Evolutionary conservation across 257 asterid species (phyloP), one percentile per base, ranked within the genome.

Genomic region (Solanum rostratum): DNA sequence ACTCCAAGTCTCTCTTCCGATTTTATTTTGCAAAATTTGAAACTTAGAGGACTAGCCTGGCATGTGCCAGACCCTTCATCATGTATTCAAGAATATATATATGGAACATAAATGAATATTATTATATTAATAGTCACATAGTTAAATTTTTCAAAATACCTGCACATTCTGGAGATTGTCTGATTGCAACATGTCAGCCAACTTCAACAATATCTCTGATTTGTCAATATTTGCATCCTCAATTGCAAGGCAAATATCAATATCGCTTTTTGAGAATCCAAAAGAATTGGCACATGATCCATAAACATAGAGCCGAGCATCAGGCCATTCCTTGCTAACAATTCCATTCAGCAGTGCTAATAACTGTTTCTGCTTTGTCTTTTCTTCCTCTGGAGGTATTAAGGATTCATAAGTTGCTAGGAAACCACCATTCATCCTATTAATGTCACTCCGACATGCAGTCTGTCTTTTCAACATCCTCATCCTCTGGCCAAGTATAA

Each of bases 251-350:
- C 99, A 97, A 86, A 97, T 88, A 90, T 97, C 99, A 76, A 97
- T 88, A 62, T 97, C 98, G 19, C 99, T 97, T 84, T 97, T 95
- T 6, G 98, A 86, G 88, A 97, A 97, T 68, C 98, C 98, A 88
- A 97, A 97, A 49, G 98, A 95, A 89, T 97, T 97, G 84, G 97
- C 98, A 88, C 99, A 97, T 80, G 99, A 97, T 83, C 98, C 99
- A 89, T 97, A 95, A 57, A 95, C 93, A 85, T 88, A 84, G 74
- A 97, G 88, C 50, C 89, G 92, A 89, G 99, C 97, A 79, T 87
- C 91, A 45, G 98, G 99, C 97, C 97, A 97, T 84, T 93, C 97
- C 89, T 90, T 91, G 84, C 84, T 57, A 79, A 94, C 96, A 88
- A 92, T 90, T 79, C 87, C 92, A 90, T 95, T 93, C 88, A 97